Conservation (phyloP, 1,139 yeast species). For the Saccharomyces pastorianus region DNA sequence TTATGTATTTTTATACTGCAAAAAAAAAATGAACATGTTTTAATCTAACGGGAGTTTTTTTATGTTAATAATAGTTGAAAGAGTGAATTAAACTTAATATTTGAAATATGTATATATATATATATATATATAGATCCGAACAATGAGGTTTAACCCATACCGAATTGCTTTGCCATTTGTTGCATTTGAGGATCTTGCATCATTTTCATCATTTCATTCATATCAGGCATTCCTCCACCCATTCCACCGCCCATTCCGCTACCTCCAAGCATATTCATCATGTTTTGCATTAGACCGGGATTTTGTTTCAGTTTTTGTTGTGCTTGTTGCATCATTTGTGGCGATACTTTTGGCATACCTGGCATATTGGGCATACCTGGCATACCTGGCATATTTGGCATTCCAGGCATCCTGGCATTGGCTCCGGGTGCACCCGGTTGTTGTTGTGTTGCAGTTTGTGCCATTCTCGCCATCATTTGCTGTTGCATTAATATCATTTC, state of each 20-base stretch:
- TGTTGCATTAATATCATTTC: conserved; percentile 90
- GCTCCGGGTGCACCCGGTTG: not conserved
- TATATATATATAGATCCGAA: not conserved
- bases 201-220: conserved; percentile 50
- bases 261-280: conserved; percentile 45
- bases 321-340: conserved; percentile 35
- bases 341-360: conserved; percentile 34
- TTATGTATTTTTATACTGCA: not conserved
- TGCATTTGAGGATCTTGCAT: conserved; percentile 69
- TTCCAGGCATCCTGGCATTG: conserved; percentile 29
- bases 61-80: not conserved
- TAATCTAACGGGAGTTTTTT: not conserved
- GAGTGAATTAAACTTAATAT: conserved; percentile 1
- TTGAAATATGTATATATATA: not conserved
- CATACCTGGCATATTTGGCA: conserved; percentile 35
- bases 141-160: conserved; percentile 17
- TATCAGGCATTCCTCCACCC: conserved; percentile 39
- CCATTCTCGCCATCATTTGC: conserved; percentile 92
- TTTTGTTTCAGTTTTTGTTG: conserved; percentile 54
- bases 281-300: conserved; percentile 58
- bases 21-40: not conserved
- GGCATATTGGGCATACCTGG: conserved; percentile 34
- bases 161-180: conserved; percentile 72
- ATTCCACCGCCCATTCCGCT: conserved; percentile 39
- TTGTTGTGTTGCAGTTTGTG: conserved; percentile 46